phyloP scores from a whole-genome alignment of 2,329 filamentous ascomycete genomes.

The Colletotrichum plurivorum region DNA sequence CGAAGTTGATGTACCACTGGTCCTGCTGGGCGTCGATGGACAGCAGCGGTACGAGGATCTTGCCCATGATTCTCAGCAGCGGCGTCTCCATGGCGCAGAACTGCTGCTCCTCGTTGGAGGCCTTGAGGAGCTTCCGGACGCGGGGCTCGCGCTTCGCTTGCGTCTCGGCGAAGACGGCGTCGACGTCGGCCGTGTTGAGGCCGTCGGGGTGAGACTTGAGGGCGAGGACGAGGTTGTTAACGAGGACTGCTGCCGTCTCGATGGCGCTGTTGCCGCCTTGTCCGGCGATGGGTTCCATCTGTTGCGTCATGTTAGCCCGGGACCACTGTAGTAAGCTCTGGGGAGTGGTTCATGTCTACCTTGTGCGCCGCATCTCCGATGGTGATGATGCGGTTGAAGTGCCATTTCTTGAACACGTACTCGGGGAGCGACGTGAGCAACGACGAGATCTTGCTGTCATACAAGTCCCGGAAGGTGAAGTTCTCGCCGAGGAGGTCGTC shows the following conservation, averaged over 20 bases:
- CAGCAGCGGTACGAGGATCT: neutral
- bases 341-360: constrained; percentile 34
- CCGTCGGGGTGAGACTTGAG: constrained; percentile 22
- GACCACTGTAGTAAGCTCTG: no score
- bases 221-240: constrained; percentile 42
- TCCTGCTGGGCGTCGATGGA: constrained; percentile 16
- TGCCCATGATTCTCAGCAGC: constrained; percentile 11
- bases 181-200: constrained; percentile 39
- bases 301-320: neutral
- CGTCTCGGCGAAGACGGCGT: constrained; percentile 39
- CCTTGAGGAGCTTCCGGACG: constrained; percentile 31
- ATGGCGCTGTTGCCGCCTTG: constrained; percentile 48
- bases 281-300: constrained; percentile 46
- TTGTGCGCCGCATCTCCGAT: constrained; percentile 53
- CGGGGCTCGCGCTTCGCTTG: constrained; percentile 41
- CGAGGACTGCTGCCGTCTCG: constrained; percentile 44
- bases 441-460: constrained; percentile 45
- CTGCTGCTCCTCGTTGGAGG: constrained; percentile 41
- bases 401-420: constrained; percentile 51
- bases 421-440: constrained; percentile 52
- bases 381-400: constrained; percentile 47
- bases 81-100: constrained; percentile 42
- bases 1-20: constrained; percentile 10
- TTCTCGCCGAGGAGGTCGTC: constrained; percentile 43
- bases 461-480: constrained; percentile 49